These are phyloP conservation scores for Prunella vulgaris DNA, from an alignment of 257 asterid species.

Conservation along the genomic window DNA sequence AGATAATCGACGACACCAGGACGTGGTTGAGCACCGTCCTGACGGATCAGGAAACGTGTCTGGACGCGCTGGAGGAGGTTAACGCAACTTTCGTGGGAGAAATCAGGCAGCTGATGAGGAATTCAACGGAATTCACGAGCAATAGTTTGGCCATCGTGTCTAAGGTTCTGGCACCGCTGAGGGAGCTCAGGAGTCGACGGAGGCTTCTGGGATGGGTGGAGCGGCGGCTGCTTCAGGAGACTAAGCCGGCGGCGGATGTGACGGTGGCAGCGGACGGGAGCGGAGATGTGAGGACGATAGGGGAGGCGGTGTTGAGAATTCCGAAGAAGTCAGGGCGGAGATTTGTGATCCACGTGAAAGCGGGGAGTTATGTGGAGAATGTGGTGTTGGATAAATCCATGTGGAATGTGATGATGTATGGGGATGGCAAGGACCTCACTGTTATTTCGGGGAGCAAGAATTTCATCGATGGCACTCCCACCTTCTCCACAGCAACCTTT, in stretches of 20 bases:
- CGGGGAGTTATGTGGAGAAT: slow-evolving; percentile 55
- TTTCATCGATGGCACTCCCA: slow-evolving; percentile 51
- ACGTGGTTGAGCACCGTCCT: slow-evolving; percentile 78
- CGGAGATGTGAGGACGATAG: slow-evolving; percentile 45
- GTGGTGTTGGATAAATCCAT: slow-evolving; percentile 48
- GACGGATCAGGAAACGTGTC: slow-evolving; percentile 73
- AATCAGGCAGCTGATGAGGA: slow-evolving; percentile 36
- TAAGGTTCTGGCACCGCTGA: not conserved
- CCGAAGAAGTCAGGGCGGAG: slow-evolving; percentile 49
- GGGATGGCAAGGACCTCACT: slow-evolving; percentile 58
- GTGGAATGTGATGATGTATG: slow-evolving; percentile 80
- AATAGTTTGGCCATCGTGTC: slow-evolving; percentile 78
- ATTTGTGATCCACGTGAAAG: slow-evolving; percentile 58
- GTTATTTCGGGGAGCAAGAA: slow-evolving; percentile 49
- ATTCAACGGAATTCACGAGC: slow-evolving; percentile 61
- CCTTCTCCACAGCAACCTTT: slow-evolving; percentile 67
- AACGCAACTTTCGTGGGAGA: slow-evolving; percentile 46
- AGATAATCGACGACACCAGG: slow-evolving; percentile 1
- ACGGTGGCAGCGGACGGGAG: slow-evolving; percentile 63
- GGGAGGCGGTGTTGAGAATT: slow-evolving; percentile 53
- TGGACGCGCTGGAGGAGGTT: slow-evolving; percentile 61
- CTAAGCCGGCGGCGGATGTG: slow-evolving; percentile 41
- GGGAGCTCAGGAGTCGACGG: too few species aligned
- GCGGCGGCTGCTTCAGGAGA: slow-evolving; percentile 51
- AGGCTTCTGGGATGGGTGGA: slow-evolving; percentile 46